These are phyloP conservation scores for Ophiocordyceps robertsii DNA, from an alignment of 2,329 filamentous ascomycete species.

Conservation along the genomic window DNA sequence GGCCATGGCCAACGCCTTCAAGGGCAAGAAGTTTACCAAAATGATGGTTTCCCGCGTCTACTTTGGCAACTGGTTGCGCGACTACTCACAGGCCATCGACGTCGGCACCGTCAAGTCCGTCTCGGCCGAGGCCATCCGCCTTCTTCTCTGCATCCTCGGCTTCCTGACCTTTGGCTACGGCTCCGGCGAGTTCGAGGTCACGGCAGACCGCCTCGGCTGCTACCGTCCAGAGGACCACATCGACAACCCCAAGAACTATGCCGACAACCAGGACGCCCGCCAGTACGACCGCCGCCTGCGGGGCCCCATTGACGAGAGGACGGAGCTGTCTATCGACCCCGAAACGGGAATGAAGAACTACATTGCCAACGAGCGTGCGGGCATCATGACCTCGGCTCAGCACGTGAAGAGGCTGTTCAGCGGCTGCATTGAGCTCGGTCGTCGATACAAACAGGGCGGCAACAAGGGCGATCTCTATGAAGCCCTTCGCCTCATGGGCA, in stretches of 20 bases:
- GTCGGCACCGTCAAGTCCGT: constrained; percentile 86
- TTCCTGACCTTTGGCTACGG: constrained; percentile 84
- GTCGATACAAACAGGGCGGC: constrained; percentile 46
- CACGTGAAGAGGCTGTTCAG: constrained; percentile 64
- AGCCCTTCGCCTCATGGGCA: constrained; percentile 74
- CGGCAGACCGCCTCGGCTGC: constrained; percentile 66
- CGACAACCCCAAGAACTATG: constrained; percentile 77
- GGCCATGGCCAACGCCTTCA: constrained; percentile 37
- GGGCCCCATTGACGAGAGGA: constrained; percentile 64
- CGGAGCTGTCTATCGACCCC: constrained; percentile 67
- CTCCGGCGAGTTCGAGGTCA: constrained; percentile 75
- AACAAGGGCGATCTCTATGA: constrained; percentile 69
- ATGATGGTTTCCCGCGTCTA: constrained; percentile 81
- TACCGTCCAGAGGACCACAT: constrained; percentile 68
- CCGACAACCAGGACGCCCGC: constrained; percentile 74
- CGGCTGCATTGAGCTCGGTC: constrained; percentile 66
- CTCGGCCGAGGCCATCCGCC: constrained; percentile 78
- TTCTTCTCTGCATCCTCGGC: constrained; percentile 76
- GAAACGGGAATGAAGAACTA: constrained; percentile 80
- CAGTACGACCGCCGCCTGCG: constrained; percentile 71
- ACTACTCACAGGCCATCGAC: constrained; percentile 91
- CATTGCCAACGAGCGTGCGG: constrained; percentile 70
- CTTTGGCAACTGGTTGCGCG: constrained; percentile 89
- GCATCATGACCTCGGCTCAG: constrained; percentile 69
- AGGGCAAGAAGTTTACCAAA: constrained; percentile 73